These are phyloP conservation scores for Pyrus bretschneideri DNA, from an alignment of 306 rosid species.

Conservation along the genomic window DNA sequence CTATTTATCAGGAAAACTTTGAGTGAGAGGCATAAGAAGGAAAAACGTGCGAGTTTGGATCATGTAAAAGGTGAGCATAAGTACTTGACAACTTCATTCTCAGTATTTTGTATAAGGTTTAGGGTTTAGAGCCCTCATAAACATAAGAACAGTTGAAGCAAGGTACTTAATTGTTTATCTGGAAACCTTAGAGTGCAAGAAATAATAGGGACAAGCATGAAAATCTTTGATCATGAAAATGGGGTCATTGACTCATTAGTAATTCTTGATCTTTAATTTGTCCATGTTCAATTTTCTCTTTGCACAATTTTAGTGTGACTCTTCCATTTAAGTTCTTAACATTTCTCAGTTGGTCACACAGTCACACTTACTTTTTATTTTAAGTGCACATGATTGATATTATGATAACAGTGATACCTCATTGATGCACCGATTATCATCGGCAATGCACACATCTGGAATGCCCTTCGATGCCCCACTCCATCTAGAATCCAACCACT, in stretches of 20 bases:
- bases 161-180: not conserved
- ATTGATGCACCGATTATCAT: constrained; percentile 75
- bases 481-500: constrained; percentile 78
- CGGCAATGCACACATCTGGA: constrained; percentile 79
- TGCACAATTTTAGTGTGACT: not conserved
- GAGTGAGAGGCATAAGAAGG: not conserved
- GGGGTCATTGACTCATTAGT: not conserved
- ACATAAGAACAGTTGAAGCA: not conserved
- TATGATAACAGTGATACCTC: constrained; percentile 40
- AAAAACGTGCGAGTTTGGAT: not conserved
- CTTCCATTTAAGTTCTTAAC: not conserved
- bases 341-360: not conserved
- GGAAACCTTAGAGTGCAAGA: not conserved
- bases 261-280: not conserved
- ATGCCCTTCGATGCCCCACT: constrained; percentile 79
- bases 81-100: constrained; percentile 2
- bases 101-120: not conserved
- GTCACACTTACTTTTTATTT: not conserved
- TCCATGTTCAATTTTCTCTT: not conserved
- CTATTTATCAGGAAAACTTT: not conserved
- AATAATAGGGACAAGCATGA: not conserved
- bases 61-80: not conserved
- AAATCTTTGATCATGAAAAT: not conserved
- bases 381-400: not conserved
- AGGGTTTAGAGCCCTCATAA: not conserved